A percentile compares a stretch with the other conserved stretches of the same genome.
phyloP scores from a whole-genome alignment of 805 yeast genomes.

The Metschnikowia shivogae region DNA sequence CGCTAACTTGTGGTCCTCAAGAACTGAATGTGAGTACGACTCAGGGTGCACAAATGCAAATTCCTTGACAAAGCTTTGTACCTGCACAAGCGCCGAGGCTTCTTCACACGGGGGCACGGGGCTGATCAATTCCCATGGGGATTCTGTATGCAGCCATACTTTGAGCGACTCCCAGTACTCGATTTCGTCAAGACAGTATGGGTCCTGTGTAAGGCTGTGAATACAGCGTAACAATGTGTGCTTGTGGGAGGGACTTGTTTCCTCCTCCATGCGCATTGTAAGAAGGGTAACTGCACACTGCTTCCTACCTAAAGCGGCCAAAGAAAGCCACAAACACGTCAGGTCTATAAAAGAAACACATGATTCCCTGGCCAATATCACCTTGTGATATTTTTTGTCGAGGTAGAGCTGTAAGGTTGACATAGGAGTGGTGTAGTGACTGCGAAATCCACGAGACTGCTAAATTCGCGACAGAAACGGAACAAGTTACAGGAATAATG shows the following conservation, averaged over 20 bases:
- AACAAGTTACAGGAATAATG: too few relatives aligned
- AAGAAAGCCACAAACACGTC: slow-evolving; percentile 7
- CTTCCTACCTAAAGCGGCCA: slow-evolving; percentile 11
- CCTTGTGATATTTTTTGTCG: slow-evolving; percentile 6
- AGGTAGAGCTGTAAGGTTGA: slow-evolving; percentile 6
- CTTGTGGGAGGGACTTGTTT: slow-evolving; percentile 4
- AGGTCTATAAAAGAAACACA: slow-evolving; percentile 7
- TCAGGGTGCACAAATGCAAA: slow-evolving; percentile 6
- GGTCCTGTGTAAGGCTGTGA: slow-evolving; percentile 4
- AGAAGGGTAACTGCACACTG: slow-evolving; percentile 9
- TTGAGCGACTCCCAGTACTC: slow-evolving; percentile 9
- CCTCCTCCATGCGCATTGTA: slow-evolving; percentile 5
- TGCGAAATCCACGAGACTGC: too few relatives aligned
- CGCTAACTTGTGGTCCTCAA: neutral
- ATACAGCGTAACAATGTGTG: slow-evolving; percentile 6
- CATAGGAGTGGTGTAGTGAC: neutral
- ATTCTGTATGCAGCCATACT: neutral
- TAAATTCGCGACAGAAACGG: too few relatives aligned
- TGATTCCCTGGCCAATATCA: slow-evolving; percentile 4
- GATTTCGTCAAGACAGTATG: slow-evolving; percentile 1
- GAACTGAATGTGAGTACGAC: slow-evolving; percentile 5
- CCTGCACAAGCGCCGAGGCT: neutral
- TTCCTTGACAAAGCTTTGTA: neutral
- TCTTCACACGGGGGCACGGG: neutral
- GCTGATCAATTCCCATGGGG: neutral